phyloP scores from a whole-genome alignment of 352 stramenopile species.

The Globisporangium perplexum region DNA sequence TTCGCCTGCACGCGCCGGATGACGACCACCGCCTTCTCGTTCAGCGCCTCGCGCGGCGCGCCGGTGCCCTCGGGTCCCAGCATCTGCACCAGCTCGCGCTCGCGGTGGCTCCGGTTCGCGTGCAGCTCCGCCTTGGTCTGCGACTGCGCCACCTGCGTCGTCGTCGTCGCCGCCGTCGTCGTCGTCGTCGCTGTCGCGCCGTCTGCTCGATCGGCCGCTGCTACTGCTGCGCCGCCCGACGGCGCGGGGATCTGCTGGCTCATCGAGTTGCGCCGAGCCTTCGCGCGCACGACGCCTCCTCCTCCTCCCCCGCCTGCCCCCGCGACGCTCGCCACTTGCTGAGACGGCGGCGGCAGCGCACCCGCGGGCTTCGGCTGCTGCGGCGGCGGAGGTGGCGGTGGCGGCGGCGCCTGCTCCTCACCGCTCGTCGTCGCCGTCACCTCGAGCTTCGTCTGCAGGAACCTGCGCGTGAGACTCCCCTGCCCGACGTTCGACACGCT shows the following conservation, averaged over 20 bases:
- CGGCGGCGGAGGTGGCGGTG: too few species aligned
- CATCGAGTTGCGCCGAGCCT: slow-evolving; percentile 25
- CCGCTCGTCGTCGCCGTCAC: slow-evolving; percentile 6
- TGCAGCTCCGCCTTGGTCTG: slow-evolving; percentile 55
- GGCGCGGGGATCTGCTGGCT: slow-evolving; percentile 12
- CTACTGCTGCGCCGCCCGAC: background rate
- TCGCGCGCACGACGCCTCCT: slow-evolving; percentile 18
- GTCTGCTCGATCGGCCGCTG: background rate
- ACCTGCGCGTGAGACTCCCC: slow-evolving; percentile 61
- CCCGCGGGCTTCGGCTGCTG: background rate
- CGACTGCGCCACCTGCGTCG: slow-evolving; percentile 34
- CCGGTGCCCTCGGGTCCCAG: slow-evolving; percentile 75
- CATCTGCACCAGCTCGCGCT: slow-evolving; percentile 73
- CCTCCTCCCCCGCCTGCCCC: background rate
- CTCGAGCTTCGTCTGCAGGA: slow-evolving; percentile 43
- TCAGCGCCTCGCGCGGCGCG: slow-evolving; percentile 86
- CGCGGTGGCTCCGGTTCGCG: slow-evolving; percentile 73
- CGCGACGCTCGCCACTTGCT: slow-evolving; percentile 5
- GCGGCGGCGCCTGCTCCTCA: background rate
- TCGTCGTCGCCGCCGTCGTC: slow-evolving; percentile 19
- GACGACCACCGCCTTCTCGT: slow-evolving; percentile 95
- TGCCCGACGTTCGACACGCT: slow-evolving; percentile 75
- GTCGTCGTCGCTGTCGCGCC: slow-evolving; percentile 3
- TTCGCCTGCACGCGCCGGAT: slow-evolving; percentile 99
- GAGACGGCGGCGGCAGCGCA: slow-evolving; percentile 13